Conservation (phyloP, 108 stramenopile genomes). For the Skeletonema marinoi region DNA sequence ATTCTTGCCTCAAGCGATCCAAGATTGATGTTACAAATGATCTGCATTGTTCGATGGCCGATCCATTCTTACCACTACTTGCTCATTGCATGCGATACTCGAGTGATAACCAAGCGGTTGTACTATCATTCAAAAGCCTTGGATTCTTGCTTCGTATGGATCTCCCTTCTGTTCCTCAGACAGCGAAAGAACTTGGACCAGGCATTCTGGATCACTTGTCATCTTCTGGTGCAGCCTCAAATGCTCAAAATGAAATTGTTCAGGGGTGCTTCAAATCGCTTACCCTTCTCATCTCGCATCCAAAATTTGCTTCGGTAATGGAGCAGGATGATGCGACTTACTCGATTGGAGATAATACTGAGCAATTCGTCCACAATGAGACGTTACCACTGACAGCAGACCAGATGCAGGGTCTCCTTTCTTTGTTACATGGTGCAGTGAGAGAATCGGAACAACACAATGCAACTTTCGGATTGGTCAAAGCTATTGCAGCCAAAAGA, state of each 20-base stretch:
- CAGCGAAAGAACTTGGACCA: slow-evolving; percentile 69
- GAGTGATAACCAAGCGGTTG: slow-evolving; percentile 72
- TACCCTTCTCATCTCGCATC: slow-evolving; percentile 67
- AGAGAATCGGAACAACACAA: slow-evolving; percentile 79
- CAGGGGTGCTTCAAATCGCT: slow-evolving; percentile 92
- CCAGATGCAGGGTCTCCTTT: slow-evolving; percentile 85
- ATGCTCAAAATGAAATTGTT: slow-evolving; percentile 77
- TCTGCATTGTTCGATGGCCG: slow-evolving; percentile 60
- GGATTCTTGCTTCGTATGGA: slow-evolving; percentile 72
- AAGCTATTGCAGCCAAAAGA: slow-evolving; percentile 62
- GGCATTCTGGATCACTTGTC: slow-evolving; percentile 77
- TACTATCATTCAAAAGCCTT: slow-evolving; percentile 84
- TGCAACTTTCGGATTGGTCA: slow-evolving; percentile 77
- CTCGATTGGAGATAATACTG: not conserved
- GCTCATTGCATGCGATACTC: slow-evolving; percentile 74
- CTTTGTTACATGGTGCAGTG: slow-evolving; percentile 60
- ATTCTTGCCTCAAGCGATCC: slow-evolving; percentile 75
- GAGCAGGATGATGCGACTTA: not conserved
- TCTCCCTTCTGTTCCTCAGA: slow-evolving; percentile 74
- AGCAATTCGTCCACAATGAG: slow-evolving; percentile 14
- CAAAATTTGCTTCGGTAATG: slow-evolving; percentile 16
- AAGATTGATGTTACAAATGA: slow-evolving; percentile 52
- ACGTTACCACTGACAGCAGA: slow-evolving; percentile 57
- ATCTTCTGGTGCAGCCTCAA: slow-evolving; percentile 52
- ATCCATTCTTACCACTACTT: slow-evolving; percentile 86